Evolutionary conservation across 768 basidiomycete genomes (phyloP).

Genomic region (Saitozyma podzolica): DNA sequence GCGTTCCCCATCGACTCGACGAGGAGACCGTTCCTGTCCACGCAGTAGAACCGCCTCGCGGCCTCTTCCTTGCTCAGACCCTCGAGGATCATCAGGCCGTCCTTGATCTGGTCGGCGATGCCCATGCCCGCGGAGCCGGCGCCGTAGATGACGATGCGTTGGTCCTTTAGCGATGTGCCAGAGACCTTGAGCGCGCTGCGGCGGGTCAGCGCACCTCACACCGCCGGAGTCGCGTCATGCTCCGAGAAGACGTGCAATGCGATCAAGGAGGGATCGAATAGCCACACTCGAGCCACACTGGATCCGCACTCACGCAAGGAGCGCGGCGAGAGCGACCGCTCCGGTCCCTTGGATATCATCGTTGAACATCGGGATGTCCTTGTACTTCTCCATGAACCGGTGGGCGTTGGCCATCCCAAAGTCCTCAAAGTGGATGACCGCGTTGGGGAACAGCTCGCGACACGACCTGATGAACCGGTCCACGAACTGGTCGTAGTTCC

Average conservation of each 20-base stretch:
- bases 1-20: slow-evolving; percentile 58
- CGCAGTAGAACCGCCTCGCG: slow-evolving; percentile 68
- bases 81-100: slow-evolving; percentile 65
- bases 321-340: slow-evolving; percentile 60
- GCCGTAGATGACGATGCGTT: slow-evolving; percentile 76
- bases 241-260: too few species aligned
- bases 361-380: slow-evolving; percentile 59
- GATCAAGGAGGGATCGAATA: too few species aligned
- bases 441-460: slow-evolving; percentile 52
- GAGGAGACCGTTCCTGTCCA: slow-evolving; percentile 70
- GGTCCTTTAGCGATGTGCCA: slow-evolving; percentile 62
- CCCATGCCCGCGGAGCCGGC: slow-evolving; percentile 76
- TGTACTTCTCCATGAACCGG: slow-evolving; percentile 53
- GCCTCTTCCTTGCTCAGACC: slow-evolving; percentile 64
- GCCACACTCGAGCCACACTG: background rate
- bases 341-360: slow-evolving; percentile 67
- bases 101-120: slow-evolving; percentile 66
- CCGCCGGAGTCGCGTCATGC: too few species aligned
- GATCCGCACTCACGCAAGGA: slow-evolving; percentile 61
- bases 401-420: slow-evolving; percentile 54
- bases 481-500: slow-evolving; percentile 75
- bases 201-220: slow-evolving; percentile 4
- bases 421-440: slow-evolving; percentile 53
- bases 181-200: slow-evolving; percentile 37
- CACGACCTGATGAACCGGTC: slow-evolving; percentile 62